Evolutionary conservation across 1,284 basidiomycete genomes (phyloP).

Genomic region (Ustilago vetiveriae): DNA sequence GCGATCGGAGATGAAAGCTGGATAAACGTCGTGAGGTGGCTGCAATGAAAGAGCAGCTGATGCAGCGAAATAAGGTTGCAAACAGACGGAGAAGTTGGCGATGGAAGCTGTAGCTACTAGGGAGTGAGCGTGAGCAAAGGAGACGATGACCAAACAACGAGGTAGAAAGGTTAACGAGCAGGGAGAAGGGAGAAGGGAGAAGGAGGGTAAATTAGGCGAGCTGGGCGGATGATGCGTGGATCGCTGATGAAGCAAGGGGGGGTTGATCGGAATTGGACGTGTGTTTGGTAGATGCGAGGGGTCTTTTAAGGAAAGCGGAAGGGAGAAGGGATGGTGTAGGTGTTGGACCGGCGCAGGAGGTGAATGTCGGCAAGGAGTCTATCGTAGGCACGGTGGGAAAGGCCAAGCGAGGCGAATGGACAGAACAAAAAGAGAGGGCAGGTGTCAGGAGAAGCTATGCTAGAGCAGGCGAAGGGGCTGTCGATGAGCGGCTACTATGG

Average conservation of each 20-base stretch:
- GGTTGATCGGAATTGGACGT: constrained; percentile 37
- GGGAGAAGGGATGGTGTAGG: constrained; percentile 23
- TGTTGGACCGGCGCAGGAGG: constrained; percentile 32
- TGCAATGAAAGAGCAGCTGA: constrained; percentile 18
- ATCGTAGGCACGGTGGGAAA: background rate
- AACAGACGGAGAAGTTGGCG: background rate
- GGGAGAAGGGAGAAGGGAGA: too few relatives aligned
- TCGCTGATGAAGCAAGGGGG: constrained; percentile 37
- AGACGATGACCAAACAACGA: constrained; percentile 25
- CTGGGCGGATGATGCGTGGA: constrained; percentile 26
- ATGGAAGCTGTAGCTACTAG: background rate
- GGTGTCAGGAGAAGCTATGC: constrained; percentile 22
- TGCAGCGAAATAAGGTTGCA: constrained; percentile 36
- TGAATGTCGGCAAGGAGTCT: constrained; percentile 35
- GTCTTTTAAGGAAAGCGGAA: constrained; percentile 34
- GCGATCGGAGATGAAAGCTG: constrained; percentile 38
- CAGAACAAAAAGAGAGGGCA: constrained; percentile 4
- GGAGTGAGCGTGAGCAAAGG: background rate
- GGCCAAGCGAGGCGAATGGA: constrained; percentile 7
- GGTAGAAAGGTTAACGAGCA: constrained; percentile 11
- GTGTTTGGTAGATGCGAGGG: constrained; percentile 48
- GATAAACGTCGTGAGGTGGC: constrained; percentile 15
- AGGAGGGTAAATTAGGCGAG: constrained; percentile 23
- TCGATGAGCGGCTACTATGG: constrained; percentile 18
- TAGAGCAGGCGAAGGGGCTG: constrained; percentile 20